Percentiles rank a stretch among this genome's conserved stretches.
Conservation (phyloP, 1,284 basidiomycete species). For the Irpex lacteus region DNA sequence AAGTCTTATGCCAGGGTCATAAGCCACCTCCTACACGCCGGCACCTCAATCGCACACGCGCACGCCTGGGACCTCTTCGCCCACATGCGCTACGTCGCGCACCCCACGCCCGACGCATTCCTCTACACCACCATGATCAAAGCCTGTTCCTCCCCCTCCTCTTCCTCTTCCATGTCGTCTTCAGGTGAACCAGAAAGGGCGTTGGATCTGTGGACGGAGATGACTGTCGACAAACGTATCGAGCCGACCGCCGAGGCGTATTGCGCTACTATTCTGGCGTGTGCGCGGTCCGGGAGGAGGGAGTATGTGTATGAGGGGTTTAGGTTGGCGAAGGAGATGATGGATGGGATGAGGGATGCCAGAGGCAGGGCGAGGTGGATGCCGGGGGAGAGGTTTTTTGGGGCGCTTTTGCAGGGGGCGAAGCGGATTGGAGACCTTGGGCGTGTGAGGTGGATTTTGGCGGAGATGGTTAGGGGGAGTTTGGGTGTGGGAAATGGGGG, state of each 20-base stretch:
- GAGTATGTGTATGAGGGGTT: conserved; percentile 76
- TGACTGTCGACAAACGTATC: conserved; percentile 70
- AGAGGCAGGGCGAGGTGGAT: conserved; percentile 51
- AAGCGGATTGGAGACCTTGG: conserved; percentile 84
- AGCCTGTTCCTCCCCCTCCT: conserved; percentile 64
- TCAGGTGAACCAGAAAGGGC: conserved; percentile 82
- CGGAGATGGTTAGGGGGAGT: conserved; percentile 69
- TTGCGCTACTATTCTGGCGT: conserved; percentile 80
- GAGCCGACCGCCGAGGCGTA: conserved; percentile 72
- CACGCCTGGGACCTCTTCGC: conserved; percentile 93
- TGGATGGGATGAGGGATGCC: conserved; percentile 70
- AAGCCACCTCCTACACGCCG: conserved; percentile 52
- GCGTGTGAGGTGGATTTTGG: conserved; percentile 87
- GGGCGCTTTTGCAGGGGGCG: conserved; percentile 85
- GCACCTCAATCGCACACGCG: conserved; percentile 50
- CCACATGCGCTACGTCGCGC: conserved; percentile 95
- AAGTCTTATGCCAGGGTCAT: conserved; percentile 66
- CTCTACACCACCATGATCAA: conserved; percentile 88
- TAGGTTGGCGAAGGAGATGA: conserved; percentile 78
- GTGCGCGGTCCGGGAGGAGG: conserved; percentile 60
- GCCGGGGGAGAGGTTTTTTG: conserved; percentile 74
- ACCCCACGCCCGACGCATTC: conserved; percentile 72
- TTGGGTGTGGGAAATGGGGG: conserved; percentile 19
- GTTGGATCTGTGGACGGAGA: conserved; percentile 91
- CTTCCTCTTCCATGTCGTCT: conserved; percentile 17